Percentiles rank a stretch among this genome's conserved stretches.
phyloP scores from a whole-genome alignment of 2,329 filamentous ascomycete species.

The Pseudogymnoascus sp. region DNA sequence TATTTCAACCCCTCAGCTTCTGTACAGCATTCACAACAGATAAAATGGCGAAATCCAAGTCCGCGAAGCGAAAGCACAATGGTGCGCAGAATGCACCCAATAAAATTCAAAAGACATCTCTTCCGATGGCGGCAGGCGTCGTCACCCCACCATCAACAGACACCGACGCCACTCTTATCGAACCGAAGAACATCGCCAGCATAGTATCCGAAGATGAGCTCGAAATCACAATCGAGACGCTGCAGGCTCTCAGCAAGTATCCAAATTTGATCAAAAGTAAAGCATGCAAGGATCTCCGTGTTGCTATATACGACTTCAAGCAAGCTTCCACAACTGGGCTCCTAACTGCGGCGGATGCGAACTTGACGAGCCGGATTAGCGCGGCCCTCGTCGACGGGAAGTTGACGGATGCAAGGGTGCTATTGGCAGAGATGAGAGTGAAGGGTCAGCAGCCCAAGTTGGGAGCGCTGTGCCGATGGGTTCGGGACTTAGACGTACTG shows the following conservation, averaged over 20 bases:
- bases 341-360: conserved; percentile 50
- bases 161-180: conserved; percentile 35
- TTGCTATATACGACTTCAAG: conserved; percentile 61
- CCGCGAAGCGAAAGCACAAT: conserved; percentile 4
- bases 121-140: conserved; percentile 24
- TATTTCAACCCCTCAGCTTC: conserved; percentile 4
- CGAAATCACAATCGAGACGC: conserved; percentile 58
- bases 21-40: not conserved
- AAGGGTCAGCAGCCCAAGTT: conserved; percentile 58
- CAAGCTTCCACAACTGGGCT: conserved; percentile 61
- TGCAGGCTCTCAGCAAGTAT: conserved; percentile 49
- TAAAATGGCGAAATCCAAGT: conserved; percentile 6
- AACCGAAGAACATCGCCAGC: conserved; percentile 44
- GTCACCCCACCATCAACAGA: conserved; percentile 46
- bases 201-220: conserved; percentile 58
- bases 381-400: conserved; percentile 58
- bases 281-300: conserved; percentile 57
- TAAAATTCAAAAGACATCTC: not conserved
- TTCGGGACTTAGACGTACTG: conserved; percentile 61
- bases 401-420: conserved; percentile 55
- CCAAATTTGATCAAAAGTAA: conserved; percentile 61
- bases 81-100: not conserved
- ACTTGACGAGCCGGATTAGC: conserved; percentile 59
- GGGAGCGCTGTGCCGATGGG: conserved; percentile 64
- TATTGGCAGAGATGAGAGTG: conserved; percentile 64